Evolutionary conservation across 192 early-diverging fungal species (phyloP).

Genomic region (Endogone sp.): DNA sequence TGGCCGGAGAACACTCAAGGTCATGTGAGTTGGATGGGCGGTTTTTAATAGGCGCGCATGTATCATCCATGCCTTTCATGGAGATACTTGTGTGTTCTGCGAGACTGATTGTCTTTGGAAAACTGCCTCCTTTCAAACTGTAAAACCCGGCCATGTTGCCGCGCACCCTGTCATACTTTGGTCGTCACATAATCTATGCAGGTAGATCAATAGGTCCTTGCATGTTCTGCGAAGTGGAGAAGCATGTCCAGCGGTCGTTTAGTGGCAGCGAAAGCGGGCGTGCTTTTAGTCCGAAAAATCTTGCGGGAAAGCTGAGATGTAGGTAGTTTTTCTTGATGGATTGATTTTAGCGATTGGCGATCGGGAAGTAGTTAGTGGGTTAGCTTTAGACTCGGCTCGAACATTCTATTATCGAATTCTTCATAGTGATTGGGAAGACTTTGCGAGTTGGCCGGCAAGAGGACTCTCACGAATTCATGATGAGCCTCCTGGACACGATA

Average conservation of each 20-base stretch:
- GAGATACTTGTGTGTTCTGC: background rate
- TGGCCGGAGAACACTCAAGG: conserved; percentile 51
- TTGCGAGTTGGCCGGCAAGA: conserved; percentile 81
- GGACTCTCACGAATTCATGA: conserved; percentile 87
- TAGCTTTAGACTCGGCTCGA: background rate
- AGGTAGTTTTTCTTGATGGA: conserved; percentile 10
- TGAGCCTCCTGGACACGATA: conserved; percentile 62
- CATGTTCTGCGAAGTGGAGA: conserved; percentile 70
- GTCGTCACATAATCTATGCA: conserved; percentile 20
- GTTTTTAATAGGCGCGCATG: no score
- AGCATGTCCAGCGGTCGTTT: conserved; percentile 57
- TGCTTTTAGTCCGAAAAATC: conserved; percentile 60
- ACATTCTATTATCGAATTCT: background rate
- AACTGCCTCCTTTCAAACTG: background rate
- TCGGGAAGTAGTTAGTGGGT: no score
- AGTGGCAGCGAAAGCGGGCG: conserved; percentile 31
- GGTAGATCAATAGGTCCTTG: conserved; percentile 56
- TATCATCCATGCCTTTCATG: background rate
- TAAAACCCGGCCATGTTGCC: background rate
- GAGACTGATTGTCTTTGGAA: background rate
- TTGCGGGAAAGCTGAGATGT: conserved; percentile 63
- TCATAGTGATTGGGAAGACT: conserved; percentile 64
- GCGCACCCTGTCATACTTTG: background rate
- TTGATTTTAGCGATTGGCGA: background rate
- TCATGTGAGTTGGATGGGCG: conserved; percentile 51